Base-by-base conservation (phyloP, 768 basidiomycete species). In the Suillus luteus region DNA sequence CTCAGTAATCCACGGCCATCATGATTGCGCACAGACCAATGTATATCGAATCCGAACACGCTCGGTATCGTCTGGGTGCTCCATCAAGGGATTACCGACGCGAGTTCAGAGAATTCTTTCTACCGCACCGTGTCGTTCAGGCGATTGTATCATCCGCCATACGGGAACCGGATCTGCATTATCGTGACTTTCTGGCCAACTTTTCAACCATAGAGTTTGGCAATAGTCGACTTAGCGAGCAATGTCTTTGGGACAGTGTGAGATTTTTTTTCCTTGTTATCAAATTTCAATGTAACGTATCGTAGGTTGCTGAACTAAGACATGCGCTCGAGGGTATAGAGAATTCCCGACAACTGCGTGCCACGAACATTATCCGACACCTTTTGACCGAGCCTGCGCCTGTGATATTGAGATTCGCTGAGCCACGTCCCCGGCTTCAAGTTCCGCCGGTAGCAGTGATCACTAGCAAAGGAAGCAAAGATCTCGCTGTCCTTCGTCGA, bases 31-130 rank as follows among this genome's bases (percentile, higher is more conserved):
- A 24, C 66, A 92, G 91, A 19, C 84, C 88, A 1, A 73, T 91
- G 11, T 90, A 80, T 63, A 78, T 93, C 27, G 85, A 91, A 67
- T 91, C 91, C 0, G 66, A 78, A 19, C 82, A 79, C 60, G 87
- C 88, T 0, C 86, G 85, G 80, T 92, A 91, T 70, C 81, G 85
- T 40, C 74, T 92, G 33, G 73, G 76, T 19, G 68, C 60, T 8
- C 86, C 90, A 0, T 79, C 83, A 2, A 67, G 70, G 22, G 67
- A 63, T 24, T 92, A 92, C 62, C 65, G 68, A 10, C 66, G 48
- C 11, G 61, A 63, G 27, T 86, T 82, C 59, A 69, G 73, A 27
- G 69, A 81, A 3, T 91, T 89, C 71, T 83, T 83, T 66, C 73
- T 73, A 1, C 80, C 84, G 0, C 81, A 84, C 31, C 78, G 79